phyloP scores from a whole-genome alignment of 345 rosid genomes.

The Bruguiera gymnorhiza region DNA sequence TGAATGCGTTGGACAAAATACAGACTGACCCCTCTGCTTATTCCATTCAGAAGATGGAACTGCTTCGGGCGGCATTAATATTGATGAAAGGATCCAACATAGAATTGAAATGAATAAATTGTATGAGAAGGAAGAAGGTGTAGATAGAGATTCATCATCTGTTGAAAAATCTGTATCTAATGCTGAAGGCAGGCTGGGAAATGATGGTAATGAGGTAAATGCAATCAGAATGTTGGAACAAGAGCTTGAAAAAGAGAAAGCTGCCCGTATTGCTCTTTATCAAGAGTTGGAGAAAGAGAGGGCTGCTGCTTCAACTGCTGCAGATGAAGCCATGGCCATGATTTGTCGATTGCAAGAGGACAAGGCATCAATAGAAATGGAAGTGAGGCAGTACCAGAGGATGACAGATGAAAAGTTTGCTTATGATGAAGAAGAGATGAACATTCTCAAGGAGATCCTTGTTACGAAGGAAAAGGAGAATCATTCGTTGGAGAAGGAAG shows the following conservation, averaged over 20 bases:
- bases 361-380: conserved; percentile 30
- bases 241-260: conserved; percentile 21
- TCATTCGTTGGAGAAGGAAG: conserved; percentile 27
- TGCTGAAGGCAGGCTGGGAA: conserved; percentile 4
- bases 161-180: conserved; percentile 17
- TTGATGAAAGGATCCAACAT: conserved; percentile 22
- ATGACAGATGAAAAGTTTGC: conserved; percentile 28
- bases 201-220: conserved; percentile 13
- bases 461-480: conserved; percentile 30
- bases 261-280: conserved; percentile 20
- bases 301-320: conserved; percentile 36
- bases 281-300: conserved; percentile 34
- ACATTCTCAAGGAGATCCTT: conserved; percentile 28
- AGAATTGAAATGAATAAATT: conserved; percentile 28
- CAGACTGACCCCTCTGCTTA: conserved; percentile 17
- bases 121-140: conserved; percentile 22
- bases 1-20: background rate
- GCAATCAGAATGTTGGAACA: conserved; percentile 10
- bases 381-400: conserved; percentile 30
- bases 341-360: conserved; percentile 34
- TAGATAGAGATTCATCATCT: conserved; percentile 20
- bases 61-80: conserved; percentile 21
- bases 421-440: conserved; percentile 35
- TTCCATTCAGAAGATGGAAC: conserved; percentile 32
- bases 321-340: conserved; percentile 37